phyloP scores from a whole-genome alignment of 2,329 filamentous ascomycete species.

The Claviceps citrina region DNA sequence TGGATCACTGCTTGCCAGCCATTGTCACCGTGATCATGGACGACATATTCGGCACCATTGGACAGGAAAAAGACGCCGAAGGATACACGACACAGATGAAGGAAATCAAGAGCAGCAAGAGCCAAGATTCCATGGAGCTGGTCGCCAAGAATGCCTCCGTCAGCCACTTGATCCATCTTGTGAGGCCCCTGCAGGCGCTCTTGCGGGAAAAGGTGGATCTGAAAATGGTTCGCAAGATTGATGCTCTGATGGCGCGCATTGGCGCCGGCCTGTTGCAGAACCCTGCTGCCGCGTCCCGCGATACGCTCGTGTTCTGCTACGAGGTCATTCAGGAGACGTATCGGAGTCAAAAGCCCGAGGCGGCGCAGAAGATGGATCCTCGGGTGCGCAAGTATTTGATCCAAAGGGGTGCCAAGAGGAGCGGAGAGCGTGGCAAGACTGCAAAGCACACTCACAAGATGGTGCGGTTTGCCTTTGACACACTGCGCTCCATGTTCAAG shows the following conservation, averaged over 20 bases:
- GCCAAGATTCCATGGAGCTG: conserved; percentile 92
- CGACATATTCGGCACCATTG: conserved; percentile 83
- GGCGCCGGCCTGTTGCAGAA: conserved; percentile 74
- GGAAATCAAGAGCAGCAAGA: conserved; percentile 96
- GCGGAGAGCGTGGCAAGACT: conserved; percentile 52
- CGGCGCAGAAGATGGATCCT: conserved; percentile 41
- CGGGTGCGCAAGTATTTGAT: conserved; percentile 61
- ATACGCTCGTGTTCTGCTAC: conserved; percentile 87
- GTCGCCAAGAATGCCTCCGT: conserved; percentile 72
- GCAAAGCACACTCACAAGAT: conserved; percentile 79
- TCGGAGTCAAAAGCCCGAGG: conserved; percentile 39
- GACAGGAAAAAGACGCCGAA: conserved; percentile 92
- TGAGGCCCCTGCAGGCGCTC: conserved; percentile 63
- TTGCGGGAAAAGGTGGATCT: conserved; percentile 73
- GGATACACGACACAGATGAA: conserved; percentile 93
- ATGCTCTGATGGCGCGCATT: conserved; percentile 72
- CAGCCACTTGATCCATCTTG: conserved; percentile 54
- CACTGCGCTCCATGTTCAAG: conserved; percentile 70
- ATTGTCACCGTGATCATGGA: conserved; percentile 86
- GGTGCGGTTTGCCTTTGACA: conserved; percentile 71
- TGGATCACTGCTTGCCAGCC: conserved; percentile 72
- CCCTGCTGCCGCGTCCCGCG: conserved; percentile 57
- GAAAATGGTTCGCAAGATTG: conserved; percentile 74
- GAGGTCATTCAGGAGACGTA: conserved; percentile 84
- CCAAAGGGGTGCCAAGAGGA: conserved; percentile 63